Percentiles rank a stretch among this genome's conserved stretches.
Evolutionary conservation across 2,329 filamentous ascomycete genomes (phyloP).

Genomic region (Pseudogymnoascus sp.): DNA sequence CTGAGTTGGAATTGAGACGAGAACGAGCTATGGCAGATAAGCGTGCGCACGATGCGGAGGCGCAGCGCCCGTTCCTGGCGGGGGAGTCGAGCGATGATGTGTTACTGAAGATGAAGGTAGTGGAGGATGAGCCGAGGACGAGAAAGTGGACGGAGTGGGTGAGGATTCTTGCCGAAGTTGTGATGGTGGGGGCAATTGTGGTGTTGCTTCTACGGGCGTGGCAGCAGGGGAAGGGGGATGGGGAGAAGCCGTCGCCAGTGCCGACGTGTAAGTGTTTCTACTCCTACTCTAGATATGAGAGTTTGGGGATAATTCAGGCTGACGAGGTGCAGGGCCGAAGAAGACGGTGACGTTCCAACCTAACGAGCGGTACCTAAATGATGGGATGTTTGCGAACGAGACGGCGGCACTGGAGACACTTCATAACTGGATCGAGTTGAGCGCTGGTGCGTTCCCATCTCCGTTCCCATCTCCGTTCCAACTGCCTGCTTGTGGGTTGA

Average conservation of each 20-base stretch:
- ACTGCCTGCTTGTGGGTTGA: not conserved
- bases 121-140: not conserved
- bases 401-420: slow-evolving; percentile 11
- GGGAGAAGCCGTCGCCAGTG: not conserved
- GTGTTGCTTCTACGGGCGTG: not conserved
- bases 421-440: slow-evolving; percentile 16
- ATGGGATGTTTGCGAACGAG: slow-evolving; percentile 13
- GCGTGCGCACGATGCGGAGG: not conserved
- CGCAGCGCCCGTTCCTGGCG: not conserved
- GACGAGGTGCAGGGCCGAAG: not conserved
- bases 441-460: slow-evolving; percentile 7
- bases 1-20: not conserved
- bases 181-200: not conserved
- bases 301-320: not conserved
- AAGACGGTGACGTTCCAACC: slow-evolving; percentile 11
- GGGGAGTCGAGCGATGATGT: not conserved
- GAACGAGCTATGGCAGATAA: not conserved
- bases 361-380: slow-evolving; percentile 13
- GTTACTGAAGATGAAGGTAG: not conserved
- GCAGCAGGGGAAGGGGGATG: not conserved
- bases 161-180: not conserved
- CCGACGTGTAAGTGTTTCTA: not conserved
- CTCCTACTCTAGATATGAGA: not conserved
- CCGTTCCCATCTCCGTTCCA: not conserved
- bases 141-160: not conserved